A percentile compares a stretch with the other conserved stretches of the same genome.
These are phyloP conservation scores for Leishmania major DNA, from an alignment of 208 protist genomes.

Conservation along the genomic window DNA sequence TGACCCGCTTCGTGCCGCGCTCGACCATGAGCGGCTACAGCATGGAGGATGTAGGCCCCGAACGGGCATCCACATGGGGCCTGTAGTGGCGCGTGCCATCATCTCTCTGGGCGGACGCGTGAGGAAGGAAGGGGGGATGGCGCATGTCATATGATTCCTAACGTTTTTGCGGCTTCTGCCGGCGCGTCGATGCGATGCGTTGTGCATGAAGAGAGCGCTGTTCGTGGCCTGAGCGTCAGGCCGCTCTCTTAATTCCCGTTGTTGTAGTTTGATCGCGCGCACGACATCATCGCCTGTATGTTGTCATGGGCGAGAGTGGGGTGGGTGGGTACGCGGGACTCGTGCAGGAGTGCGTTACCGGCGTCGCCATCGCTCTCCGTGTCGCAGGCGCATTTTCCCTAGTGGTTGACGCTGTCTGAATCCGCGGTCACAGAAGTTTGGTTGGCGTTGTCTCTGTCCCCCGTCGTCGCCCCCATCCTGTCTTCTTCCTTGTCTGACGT, in stretches of 20 bases:
- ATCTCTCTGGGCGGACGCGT: background rate
- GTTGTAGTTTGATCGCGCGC: background rate
- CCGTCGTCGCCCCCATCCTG: background rate
- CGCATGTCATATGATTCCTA: background rate
- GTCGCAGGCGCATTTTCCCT: background rate
- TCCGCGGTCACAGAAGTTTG: background rate
- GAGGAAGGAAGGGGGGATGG: background rate
- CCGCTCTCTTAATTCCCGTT: background rate
- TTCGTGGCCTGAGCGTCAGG: background rate
- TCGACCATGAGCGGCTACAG: conserved; percentile 39
- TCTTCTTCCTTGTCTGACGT: background rate
- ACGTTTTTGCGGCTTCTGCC: background rate
- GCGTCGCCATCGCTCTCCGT: background rate
- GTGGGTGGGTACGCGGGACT: background rate
- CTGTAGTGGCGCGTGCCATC: conserved; percentile 15
- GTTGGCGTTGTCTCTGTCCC: background rate
- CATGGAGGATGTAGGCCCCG: conserved; percentile 68
- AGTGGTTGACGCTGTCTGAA: background rate
- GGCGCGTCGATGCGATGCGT: background rate
- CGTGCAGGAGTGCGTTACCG: background rate
- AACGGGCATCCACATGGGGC: conserved; percentile 69
- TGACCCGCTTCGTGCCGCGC: conserved; percentile 63
- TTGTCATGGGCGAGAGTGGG: background rate
- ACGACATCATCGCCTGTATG: background rate
- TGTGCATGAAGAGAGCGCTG: background rate